A percentile compares a stretch with the other conserved stretches of the same genome.
These are phyloP conservation scores for Penicillium chermesinum DNA, from an alignment of 495 filamentous ascomycete species.

Conservation along the genomic window DNA sequence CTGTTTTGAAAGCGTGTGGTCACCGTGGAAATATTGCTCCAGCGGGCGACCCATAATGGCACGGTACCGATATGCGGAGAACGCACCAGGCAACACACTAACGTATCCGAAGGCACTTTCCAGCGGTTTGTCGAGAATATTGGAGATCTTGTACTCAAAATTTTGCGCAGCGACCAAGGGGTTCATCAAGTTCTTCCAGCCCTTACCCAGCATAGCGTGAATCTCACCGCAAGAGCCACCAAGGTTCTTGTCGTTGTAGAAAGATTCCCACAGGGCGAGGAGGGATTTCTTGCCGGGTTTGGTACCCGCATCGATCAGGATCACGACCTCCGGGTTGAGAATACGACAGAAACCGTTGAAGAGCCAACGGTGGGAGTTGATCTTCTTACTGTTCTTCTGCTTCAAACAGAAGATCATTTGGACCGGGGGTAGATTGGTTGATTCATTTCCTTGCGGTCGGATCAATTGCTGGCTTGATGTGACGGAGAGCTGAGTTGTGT, in stretches of 20 bases:
- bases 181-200: slow-evolving; percentile 87
- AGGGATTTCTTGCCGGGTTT: slow-evolving; percentile 91
- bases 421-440: slow-evolving; percentile 84
- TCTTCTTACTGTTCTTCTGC: slow-evolving; percentile 99
- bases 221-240: slow-evolving; percentile 98
- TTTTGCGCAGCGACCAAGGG: slow-evolving; percentile 94
- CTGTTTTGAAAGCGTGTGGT: slow-evolving; percentile 90
- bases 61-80: slow-evolving; percentile 94
- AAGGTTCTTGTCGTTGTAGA: slow-evolving; percentile 98
- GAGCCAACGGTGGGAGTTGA: slow-evolving; percentile 98
- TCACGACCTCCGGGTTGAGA: slow-evolving; percentile 92
- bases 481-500: slow-evolving; percentile 97
- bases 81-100: slow-evolving; percentile 92
- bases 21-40: slow-evolving; percentile 98
- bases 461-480: slow-evolving; percentile 92
- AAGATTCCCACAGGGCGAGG: slow-evolving; percentile 90
- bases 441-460: slow-evolving; percentile 75
- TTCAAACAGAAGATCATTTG: slow-evolving; percentile 99
- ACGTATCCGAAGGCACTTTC: slow-evolving; percentile 97
- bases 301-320: slow-evolving; percentile 93
- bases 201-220: slow-evolving; percentile 90
- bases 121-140: slow-evolving; percentile 97
- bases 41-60: slow-evolving; percentile 96
- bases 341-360: slow-evolving; percentile 97
- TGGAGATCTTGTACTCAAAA: slow-evolving; percentile 99